Evolutionary conservation across 768 basidiomycete genomes (phyloP).

Genomic region (Boletus vermiculosoides): DNA sequence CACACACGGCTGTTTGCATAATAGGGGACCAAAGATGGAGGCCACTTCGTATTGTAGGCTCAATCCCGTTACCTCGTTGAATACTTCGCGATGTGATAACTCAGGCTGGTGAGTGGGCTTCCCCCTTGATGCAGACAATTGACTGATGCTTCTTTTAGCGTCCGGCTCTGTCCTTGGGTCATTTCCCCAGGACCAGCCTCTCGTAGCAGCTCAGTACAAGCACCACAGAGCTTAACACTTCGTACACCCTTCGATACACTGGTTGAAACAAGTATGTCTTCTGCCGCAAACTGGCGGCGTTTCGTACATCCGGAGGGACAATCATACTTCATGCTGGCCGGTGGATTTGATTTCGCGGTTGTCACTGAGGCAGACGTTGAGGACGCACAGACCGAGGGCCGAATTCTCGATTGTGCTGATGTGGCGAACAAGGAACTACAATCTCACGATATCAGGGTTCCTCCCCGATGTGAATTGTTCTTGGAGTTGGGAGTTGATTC

Average conservation of each 20-base stretch:
- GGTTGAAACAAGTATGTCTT: background rate
- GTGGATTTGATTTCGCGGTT: constrained; percentile 32
- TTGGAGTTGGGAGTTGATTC: constrained; percentile 41
- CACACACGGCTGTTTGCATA: too few relatives aligned
- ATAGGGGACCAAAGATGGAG: background rate
- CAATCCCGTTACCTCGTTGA: constrained; percentile 18
- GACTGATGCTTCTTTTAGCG: constrained; percentile 5
- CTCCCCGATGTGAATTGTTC: constrained; percentile 48
- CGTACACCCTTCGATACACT: background rate
- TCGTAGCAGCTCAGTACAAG: constrained; percentile 4
- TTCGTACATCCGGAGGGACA: constrained; percentile 62
- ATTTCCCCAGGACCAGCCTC: constrained; percentile 12
- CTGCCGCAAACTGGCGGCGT: constrained; percentile 38
- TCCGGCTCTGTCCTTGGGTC: constrained; percentile 4
- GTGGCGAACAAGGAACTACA: constrained; percentile 34
- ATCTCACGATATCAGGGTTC: constrained; percentile 33
- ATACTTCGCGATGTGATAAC: constrained; percentile 13
- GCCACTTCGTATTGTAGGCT: background rate
- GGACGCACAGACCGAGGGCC: constrained; percentile 32
- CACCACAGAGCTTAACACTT: background rate
- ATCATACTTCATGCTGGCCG: constrained; percentile 42
- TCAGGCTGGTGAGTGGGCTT: background rate
- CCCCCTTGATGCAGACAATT: background rate
- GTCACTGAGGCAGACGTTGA: constrained; percentile 59
- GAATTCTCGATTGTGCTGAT: constrained; percentile 39